These are phyloP conservation scores for Begonia fuchsioides DNA, from an alignment of 306 rosid species.

Conservation along the genomic window DNA sequence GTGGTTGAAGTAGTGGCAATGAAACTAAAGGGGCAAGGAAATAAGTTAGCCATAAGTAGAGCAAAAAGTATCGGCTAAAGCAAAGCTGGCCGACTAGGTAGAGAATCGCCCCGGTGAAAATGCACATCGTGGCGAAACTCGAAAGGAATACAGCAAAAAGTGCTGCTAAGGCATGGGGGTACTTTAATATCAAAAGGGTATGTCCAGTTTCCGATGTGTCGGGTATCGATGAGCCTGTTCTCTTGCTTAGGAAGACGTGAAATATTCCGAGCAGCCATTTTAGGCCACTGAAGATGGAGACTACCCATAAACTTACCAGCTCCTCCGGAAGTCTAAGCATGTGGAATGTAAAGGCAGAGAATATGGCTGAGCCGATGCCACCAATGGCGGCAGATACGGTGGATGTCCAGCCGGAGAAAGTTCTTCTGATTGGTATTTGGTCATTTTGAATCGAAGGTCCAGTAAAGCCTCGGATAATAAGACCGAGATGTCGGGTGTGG, in stretches of 20 bases:
- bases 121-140: constrained; percentile 47
- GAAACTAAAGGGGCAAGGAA: constrained; percentile 62
- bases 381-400: constrained; percentile 36
- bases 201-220: constrained; percentile 26
- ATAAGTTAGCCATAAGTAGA: constrained; percentile 52
- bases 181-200: constrained; percentile 31
- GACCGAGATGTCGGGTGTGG: constrained; percentile 70
- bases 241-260: constrained; percentile 25
- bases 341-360: constrained; percentile 59
- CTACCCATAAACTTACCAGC: constrained; percentile 57
- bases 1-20: constrained; percentile 43
- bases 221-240: constrained; percentile 16
- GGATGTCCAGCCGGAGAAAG: constrained; percentile 39
- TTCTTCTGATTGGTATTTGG: constrained; percentile 27
- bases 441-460: constrained; percentile 21
- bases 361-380: constrained; percentile 40
- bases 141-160: constrained; percentile 39
- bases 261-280: constrained; percentile 57
- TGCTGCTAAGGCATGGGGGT: constrained; percentile 56
- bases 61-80: constrained; percentile 32
- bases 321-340: constrained; percentile 39
- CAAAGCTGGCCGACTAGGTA: constrained; percentile 62
- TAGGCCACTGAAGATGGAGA: constrained; percentile 75
- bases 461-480: constrained; percentile 44
- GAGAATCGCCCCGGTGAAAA: constrained; percentile 51